phyloP scores from a whole-genome alignment of 192 early-diverging fungal species.

The Coemansia sp. region DNA sequence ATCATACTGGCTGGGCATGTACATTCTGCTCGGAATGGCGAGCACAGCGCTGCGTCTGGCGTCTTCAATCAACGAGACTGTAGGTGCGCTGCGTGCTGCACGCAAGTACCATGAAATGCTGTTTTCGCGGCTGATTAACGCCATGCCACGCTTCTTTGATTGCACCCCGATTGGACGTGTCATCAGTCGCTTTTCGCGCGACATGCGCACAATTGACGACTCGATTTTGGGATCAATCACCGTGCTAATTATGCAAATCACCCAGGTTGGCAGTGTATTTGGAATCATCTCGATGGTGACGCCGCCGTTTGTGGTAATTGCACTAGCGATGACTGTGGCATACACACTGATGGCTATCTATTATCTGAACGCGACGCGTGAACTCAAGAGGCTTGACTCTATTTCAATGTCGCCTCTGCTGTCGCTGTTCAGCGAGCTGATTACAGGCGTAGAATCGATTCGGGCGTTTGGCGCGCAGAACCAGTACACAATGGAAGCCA shows the following conservation, averaged over 20 bases:
- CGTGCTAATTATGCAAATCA: constrained; percentile 57
- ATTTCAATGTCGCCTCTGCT: constrained; percentile 73
- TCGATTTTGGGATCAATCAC: constrained; percentile 55
- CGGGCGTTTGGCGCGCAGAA: constrained; percentile 81
- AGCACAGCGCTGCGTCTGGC: constrained; percentile 46
- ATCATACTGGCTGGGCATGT: constrained; percentile 62
- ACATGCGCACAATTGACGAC: constrained; percentile 84
- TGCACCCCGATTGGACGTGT: constrained; percentile 86
- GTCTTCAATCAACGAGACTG: constrained; percentile 22
- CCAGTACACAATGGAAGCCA: constrained; percentile 68
- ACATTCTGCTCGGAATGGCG: constrained; percentile 60
- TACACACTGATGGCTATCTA: constrained; percentile 68
- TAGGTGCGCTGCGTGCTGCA: constrained; percentile 56
- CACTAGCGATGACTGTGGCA: constrained; percentile 56
- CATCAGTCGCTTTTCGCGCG: constrained; percentile 85
- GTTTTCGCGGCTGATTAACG: constrained; percentile 64
- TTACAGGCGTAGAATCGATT: constrained; percentile 75
- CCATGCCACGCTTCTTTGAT: constrained; percentile 86
- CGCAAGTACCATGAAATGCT: constrained; percentile 59
- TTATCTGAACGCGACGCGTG: constrained; percentile 79
- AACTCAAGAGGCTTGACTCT: constrained; percentile 87
- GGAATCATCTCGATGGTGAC: constrained; percentile 65
- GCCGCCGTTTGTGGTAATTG: constrained; percentile 74
- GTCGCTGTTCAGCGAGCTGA: constrained; percentile 80
- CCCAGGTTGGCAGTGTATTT: constrained; percentile 60